Evolutionary conservation across 495 filamentous ascomycete genomes (phyloP), one percentile per base, ranked within the genome.

Genomic region (Echria macrotheca): DNA sequence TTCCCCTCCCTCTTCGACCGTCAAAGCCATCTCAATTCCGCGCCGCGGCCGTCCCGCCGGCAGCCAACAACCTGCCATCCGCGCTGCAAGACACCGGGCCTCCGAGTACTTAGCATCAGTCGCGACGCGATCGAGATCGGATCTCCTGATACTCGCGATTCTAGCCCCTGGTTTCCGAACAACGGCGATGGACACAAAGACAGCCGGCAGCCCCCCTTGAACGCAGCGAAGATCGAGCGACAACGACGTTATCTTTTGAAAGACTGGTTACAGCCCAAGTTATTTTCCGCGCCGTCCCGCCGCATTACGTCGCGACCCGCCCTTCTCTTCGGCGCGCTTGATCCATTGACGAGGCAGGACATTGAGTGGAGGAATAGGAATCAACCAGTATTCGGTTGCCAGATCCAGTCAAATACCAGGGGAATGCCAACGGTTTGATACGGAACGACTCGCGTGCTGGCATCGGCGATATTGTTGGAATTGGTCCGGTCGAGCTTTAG

Each of bases 241-340:
- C n/a, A n/a, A n/a, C n/a, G n/a, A n/a, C n/a, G n/a, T n/a, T n/a
- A n/a, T n/a, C n/a, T n/a, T n/a, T n/a, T n/a, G n/a, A n/a, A n/a
- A n/a, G n/a, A n/a, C n/a, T n/a, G n/a, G n/a, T n/a, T n/a, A n/a
- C n/a, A n/a, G n/a, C n/a, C n/a, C n/a, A n/a, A n/a, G n/a, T n/a
- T 21, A 26, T 50, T 21, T 17, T 15, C 24, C 32, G 18, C 47
- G 52, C 47, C 52, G 39, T 32, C 24, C 32, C 24, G 25, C 21
- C 21, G 15, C 49, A 47, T 47, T 39, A 48, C 50, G 44, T 49
- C 44, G 50, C 47, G 44, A 50, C 33, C 28, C 36, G 24, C 17
- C 48, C 18, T 18, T 43, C 42, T 19, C 14, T 17, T 31, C 19
- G 22, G n/a, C 23, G 19, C 28, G 42, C 32, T 25, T 31, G 49